These are phyloP conservation scores for Rhizophagus clarus DNA, from an alignment of 192 early-diverging fungal species.

Conservation along the genomic window DNA sequence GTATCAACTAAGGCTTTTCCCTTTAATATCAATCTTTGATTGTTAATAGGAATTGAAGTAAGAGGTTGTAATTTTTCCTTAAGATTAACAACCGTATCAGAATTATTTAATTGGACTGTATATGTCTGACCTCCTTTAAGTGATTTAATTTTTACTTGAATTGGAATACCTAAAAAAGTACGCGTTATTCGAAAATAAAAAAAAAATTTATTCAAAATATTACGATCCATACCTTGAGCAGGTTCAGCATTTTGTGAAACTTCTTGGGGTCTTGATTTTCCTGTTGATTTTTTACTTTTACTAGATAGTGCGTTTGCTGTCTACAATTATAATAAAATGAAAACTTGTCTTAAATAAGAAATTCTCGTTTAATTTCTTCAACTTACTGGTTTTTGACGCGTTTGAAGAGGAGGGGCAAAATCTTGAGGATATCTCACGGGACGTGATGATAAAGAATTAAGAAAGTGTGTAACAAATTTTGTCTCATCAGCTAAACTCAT, in stretches of 20 bases:
- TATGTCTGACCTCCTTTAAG: conserved; percentile 44
- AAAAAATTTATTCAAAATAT: not conserved
- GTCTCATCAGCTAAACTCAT: conserved; percentile 29
- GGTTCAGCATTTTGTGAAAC: not conserved
- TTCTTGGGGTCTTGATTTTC: conserved; percentile 12
- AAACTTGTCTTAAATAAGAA: not conserved
- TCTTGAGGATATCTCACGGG: conserved; percentile 27
- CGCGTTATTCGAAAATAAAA: not conserved
- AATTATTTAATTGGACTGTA: conserved; percentile 39
- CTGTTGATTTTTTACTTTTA: not conserved
- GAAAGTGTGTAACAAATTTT: conserved; percentile 14
- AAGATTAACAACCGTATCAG: conserved; percentile 42
- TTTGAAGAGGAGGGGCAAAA: conserved; percentile 28
- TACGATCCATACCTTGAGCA: not conserved
- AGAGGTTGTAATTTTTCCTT: conserved; percentile 42
- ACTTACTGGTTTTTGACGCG: conserved; percentile 20
- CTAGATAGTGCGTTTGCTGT: not conserved
- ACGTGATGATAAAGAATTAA: conserved; percentile 13
- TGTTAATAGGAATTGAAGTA: conserved; percentile 33
- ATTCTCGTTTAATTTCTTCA: not conserved
- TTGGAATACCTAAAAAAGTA: not conserved
- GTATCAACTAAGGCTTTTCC: conserved; percentile 61
- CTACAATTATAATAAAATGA: not conserved
- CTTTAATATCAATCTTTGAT: conserved; percentile 61
- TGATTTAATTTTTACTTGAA: conserved; percentile 47